Evolutionary conservation across 2,329 filamentous ascomycete genomes (phyloP).

Genomic region (Beauveria pseudobassiana): DNA sequence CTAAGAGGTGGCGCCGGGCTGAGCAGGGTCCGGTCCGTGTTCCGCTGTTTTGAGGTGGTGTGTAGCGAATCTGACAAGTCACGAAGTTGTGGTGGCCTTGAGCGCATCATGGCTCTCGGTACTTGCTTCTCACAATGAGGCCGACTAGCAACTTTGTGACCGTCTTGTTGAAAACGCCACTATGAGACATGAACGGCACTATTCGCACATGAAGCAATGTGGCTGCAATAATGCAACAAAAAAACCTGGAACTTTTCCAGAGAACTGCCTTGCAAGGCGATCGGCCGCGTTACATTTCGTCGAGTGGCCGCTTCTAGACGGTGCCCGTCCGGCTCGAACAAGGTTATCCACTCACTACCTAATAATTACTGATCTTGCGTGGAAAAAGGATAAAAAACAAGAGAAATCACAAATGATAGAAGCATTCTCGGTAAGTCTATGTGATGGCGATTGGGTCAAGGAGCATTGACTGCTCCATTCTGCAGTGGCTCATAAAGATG

Average conservation of each 20-base stretch:
- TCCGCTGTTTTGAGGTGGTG: slow-evolving; percentile 1
- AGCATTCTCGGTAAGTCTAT: slow-evolving; percentile 1
- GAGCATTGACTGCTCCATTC: background rate
- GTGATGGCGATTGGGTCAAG: background rate
- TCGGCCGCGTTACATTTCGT: background rate
- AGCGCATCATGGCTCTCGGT: background rate
- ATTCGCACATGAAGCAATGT: background rate
- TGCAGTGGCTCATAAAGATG: background rate
- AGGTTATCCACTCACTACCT: background rate
- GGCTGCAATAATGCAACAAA: slow-evolving; percentile 1
- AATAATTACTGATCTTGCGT: background rate
- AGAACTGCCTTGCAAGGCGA: background rate
- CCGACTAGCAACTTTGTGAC: background rate
- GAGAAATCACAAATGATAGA: background rate
- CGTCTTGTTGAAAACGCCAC: background rate
- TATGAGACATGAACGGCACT: background rate
- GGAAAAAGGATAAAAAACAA: background rate
- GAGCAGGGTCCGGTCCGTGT: slow-evolving; percentile 10
- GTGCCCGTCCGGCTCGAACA: background rate
- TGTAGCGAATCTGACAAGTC: slow-evolving; percentile 8
- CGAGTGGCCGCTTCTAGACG: background rate
- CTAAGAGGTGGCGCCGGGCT: slow-evolving; percentile 7
- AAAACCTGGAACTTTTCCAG: background rate
- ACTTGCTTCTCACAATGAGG: background rate
- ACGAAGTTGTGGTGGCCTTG: background rate